Percentiles rank a stretch among this genome's conserved stretches.
Evolutionary conservation across 805 yeast genomes (phyloP).

Genomic region (Nakazawaea pomicola): DNA sequence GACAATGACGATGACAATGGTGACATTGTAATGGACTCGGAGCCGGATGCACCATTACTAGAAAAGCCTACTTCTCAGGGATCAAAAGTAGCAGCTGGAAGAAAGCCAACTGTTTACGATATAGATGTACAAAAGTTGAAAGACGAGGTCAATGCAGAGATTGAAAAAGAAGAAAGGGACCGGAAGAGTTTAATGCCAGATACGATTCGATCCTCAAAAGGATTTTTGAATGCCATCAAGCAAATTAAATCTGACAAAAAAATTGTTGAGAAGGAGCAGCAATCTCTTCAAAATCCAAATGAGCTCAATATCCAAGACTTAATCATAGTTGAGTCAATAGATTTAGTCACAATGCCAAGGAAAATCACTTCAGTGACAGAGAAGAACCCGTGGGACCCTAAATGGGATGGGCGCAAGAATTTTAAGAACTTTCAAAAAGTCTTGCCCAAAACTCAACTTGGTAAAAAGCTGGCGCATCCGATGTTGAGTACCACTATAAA

Average conservation of each 20-base stretch:
- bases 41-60: conserved; percentile 1
- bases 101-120: too few species aligned
- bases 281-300: neutral
- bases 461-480: too few species aligned
- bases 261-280: neutral
- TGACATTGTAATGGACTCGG: conserved; percentile 4
- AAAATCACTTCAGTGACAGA: neutral
- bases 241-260: conserved; percentile 8
- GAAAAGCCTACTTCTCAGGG: neutral
- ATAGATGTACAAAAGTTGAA: conserved; percentile 5
- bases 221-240: conserved; percentile 9
- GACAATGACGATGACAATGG: neutral
- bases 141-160: conserved; percentile 1
- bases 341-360: neutral
- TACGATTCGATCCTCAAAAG: neutral
- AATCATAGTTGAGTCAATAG: conserved; percentile 7
- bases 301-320: conserved; percentile 7
- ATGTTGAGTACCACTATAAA: conserved; percentile 2
- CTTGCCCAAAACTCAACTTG: too few species aligned
- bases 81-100: neutral
- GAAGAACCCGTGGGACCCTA: conserved; percentile 4
- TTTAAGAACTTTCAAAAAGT: conserved; percentile 10
- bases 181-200: neutral
- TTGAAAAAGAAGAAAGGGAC: neutral
- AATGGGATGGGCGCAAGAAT: conserved; percentile 13